phyloP scores from a whole-genome alignment of 495 filamentous ascomycete species.

The Aspergillus asperescens region DNA sequence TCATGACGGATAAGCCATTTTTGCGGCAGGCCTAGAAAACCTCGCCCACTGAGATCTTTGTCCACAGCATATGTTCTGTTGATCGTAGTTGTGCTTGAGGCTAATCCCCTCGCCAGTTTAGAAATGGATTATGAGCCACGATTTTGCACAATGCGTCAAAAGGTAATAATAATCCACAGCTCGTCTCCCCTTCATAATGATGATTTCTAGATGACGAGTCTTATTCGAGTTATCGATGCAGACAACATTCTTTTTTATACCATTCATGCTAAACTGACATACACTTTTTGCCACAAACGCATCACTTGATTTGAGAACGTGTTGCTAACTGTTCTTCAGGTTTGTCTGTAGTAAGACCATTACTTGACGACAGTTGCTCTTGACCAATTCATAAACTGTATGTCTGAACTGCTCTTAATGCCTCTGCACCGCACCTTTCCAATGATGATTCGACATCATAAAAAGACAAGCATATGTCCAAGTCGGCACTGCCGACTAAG shows the following conservation, averaged over 20 bases:
- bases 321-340: constrained; percentile 22
- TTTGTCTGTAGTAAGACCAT: background rate
- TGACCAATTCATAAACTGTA: constrained; percentile 22
- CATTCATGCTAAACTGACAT: constrained; percentile 56
- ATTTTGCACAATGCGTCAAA: background rate
- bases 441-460: constrained; percentile 49
- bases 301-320: constrained; percentile 8
- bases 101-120: constrained; percentile 21
- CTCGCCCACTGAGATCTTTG: constrained; percentile 85
- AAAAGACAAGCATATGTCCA: constrained; percentile 61
- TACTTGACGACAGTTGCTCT: background rate
- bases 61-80: constrained; percentile 19
- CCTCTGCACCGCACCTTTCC: constrained; percentile 9
- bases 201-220: constrained; percentile 59
- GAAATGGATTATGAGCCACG: background rate
- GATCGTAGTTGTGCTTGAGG: constrained; percentile 23
- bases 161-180: constrained; percentile 16
- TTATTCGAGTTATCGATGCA: constrained; percentile 58
- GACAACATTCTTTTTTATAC: constrained; percentile 50
- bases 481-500: constrained; percentile 44
- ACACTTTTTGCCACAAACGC: background rate
- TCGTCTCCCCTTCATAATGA: constrained; percentile 36
- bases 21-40: constrained; percentile 99
- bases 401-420: constrained; percentile 18
- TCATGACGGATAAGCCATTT: constrained; percentile 83